Evolutionary conservation across 2,329 filamentous ascomycete genomes (phyloP).

Genomic region (Penicillium sp.): DNA sequence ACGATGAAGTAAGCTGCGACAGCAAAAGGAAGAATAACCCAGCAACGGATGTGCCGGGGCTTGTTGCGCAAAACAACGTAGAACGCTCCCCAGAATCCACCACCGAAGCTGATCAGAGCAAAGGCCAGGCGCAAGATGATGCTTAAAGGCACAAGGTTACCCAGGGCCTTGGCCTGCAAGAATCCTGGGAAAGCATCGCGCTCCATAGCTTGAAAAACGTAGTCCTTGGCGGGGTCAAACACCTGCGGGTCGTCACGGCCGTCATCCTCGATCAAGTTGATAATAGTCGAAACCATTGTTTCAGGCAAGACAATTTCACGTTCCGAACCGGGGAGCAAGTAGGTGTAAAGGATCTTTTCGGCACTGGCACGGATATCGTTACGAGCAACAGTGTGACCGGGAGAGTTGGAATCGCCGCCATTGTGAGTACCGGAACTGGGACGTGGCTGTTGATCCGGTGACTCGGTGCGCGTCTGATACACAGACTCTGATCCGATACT

Average conservation of each 20-base stretch:
- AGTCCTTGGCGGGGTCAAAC: slow-evolving; percentile 96
- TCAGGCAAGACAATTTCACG: slow-evolving; percentile 92
- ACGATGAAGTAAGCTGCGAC: slow-evolving; percentile 84
- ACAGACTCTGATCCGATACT: slow-evolving; percentile 51
- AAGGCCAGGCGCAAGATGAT: slow-evolving; percentile 82
- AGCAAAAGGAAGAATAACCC: slow-evolving; percentile 91
- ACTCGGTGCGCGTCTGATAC: slow-evolving; percentile 32
- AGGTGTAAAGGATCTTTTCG: slow-evolving; percentile 98
- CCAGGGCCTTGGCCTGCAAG: slow-evolving; percentile 88
- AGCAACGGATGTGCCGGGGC: slow-evolving; percentile 71
- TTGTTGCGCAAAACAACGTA: slow-evolving; percentile 88
- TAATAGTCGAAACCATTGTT: slow-evolving; percentile 82
- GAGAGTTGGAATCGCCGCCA: slow-evolving; percentile 69
- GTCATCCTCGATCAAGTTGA: slow-evolving; percentile 82
- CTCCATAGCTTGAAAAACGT: slow-evolving; percentile 99
- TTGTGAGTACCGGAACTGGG: slow-evolving; percentile 64
- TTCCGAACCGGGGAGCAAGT: slow-evolving; percentile 90
- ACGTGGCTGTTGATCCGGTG: slow-evolving; percentile 51
- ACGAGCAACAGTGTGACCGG: slow-evolving; percentile 78
- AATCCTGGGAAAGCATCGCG: slow-evolving; percentile 98
- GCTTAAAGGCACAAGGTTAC: slow-evolving; percentile 90
- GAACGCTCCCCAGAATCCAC: slow-evolving; percentile 90
- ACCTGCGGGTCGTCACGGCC: slow-evolving; percentile 95
- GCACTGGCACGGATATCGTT: slow-evolving; percentile 90
- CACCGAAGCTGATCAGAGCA: slow-evolving; percentile 83